Evolutionary conservation across 78 protist species (phyloP), one percentile per base, ranked within the genome.

Genomic region (Chrysochromulina tobinii): DNA sequence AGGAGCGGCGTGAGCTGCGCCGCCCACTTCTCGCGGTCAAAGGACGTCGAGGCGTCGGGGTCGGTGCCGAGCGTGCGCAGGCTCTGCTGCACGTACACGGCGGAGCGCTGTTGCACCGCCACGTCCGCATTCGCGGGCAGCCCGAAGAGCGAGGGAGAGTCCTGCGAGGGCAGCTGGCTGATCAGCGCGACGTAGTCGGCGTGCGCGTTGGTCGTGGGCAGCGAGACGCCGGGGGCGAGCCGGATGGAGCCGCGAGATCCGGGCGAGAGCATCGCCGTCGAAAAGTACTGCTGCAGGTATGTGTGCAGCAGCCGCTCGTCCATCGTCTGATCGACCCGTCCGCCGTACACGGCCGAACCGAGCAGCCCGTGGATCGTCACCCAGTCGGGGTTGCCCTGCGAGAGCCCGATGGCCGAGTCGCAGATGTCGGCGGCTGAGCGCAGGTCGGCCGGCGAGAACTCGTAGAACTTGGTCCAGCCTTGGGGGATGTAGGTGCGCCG

Each of bases 401-500:
- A 50, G 17, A 6, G 66, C 51, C 81, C 90, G 12, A 8, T 20
- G 14, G 83, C 55, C 50, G 64, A 6, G 5, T 86, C 94, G 66
- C 93, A 1, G 18, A 94, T 90, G 66, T 95, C 96, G 18, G 89
- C 92, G 50, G 95, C 94, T 14, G 92, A 53, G 50, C 97, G 94
- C 14, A 96, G 81, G 79, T 97, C 98, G 14, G 97, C 94, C 21
- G 69, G 5, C 4, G 94, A 61, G 81, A 95, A 97, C 93, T 97
- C 98, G 96, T 97, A 96, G 59, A 92, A 93, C 91, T 94, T 95
- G 87, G 93, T 68, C 96, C 96, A 97, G 54, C 97, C 98, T 69
- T 96, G 98, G 64, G 98, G 98, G 48, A 95, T 83, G 93, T 92
- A 97, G 25, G 95, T 87, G 86, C 96, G 92, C 14, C 98, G 93